Conservation (phyloP, 2,329 filamentous ascomycete genomes). For the Fusarium sp. region DNA sequence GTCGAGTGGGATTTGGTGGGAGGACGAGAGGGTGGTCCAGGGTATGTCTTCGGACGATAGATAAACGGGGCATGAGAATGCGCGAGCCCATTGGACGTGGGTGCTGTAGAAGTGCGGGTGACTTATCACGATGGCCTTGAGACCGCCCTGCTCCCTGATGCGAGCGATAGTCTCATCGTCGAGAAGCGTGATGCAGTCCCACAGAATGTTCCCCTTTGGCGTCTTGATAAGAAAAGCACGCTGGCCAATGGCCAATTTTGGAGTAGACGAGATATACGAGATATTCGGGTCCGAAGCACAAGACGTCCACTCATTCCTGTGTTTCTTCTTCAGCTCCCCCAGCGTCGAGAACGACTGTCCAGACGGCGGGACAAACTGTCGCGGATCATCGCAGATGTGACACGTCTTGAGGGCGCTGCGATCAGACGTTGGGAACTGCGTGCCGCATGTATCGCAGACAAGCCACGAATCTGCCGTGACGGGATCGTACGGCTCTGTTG, state of each 20-base stretch:
- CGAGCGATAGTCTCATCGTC: slow-evolving; percentile 71
- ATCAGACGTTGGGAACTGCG: slow-evolving; percentile 68
- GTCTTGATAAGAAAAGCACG: slow-evolving; percentile 78
- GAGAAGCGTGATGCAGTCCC: slow-evolving; percentile 81
- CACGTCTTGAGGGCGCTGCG: slow-evolving; percentile 66
- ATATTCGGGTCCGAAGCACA: slow-evolving; percentile 61
- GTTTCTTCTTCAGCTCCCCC: slow-evolving; percentile 56
- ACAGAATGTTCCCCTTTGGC: slow-evolving; percentile 77
- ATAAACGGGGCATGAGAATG: slow-evolving; percentile 79
- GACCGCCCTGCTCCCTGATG: slow-evolving; percentile 72
- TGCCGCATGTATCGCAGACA: slow-evolving; percentile 78
- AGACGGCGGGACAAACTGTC: slow-evolving; percentile 73
- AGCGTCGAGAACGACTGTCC: slow-evolving; percentile 75
- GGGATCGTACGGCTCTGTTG: slow-evolving; percentile 43
- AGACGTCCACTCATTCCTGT: slow-evolving; percentile 68
- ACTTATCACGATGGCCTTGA: slow-evolving; percentile 79
- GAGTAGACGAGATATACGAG: slow-evolving; percentile 63
- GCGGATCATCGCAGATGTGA: slow-evolving; percentile 79
- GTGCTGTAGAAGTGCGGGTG: slow-evolving; percentile 89
- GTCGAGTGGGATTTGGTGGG: slow-evolving; percentile 62
- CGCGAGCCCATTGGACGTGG: slow-evolving; percentile 78
- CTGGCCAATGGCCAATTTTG: slow-evolving; percentile 80
- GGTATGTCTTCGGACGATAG: slow-evolving; percentile 72
- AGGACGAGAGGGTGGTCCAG: slow-evolving; percentile 70
- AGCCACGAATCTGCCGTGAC: slow-evolving; percentile 53